A percentile compares a stretch with the other conserved stretches of the same genome.
Conservation (phyloP, 371 early-diverging fungal genomes). For the Mucor mucedo region DNA sequence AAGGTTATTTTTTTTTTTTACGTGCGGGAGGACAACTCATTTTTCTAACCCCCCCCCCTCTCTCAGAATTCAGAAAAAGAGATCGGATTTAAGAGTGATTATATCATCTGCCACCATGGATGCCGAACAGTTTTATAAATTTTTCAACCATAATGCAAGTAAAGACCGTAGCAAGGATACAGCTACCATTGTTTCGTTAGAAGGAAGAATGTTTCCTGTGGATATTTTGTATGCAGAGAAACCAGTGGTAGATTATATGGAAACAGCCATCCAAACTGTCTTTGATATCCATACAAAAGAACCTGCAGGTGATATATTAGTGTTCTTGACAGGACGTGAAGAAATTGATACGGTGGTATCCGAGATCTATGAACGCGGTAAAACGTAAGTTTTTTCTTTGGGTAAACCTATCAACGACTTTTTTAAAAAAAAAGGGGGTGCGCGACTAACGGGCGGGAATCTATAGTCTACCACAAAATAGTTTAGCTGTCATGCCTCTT, state of each 20-base stretch:
- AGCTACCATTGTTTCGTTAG: constrained; percentile 68
- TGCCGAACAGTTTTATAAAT: constrained; percentile 66
- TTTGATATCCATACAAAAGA: constrained; percentile 71
- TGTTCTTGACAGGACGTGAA: constrained; percentile 86
- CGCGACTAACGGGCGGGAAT: neutral
- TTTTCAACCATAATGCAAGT: constrained; percentile 58
- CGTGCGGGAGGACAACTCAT: neutral
- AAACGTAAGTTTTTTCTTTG: constrained; percentile 42
- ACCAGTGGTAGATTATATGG: constrained; percentile 68
- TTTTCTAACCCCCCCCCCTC: neutral
- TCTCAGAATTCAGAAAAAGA: constrained; percentile 62
- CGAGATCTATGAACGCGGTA: constrained; percentile 56
- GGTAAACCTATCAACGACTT: neutral
- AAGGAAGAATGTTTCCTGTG: constrained; percentile 76
- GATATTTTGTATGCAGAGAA: constrained; percentile 67
- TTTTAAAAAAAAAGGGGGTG: no score
- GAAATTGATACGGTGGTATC: constrained; percentile 77
- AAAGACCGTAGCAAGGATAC: constrained; percentile 53
- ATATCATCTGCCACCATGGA: constrained; percentile 86
- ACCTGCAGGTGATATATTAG: constrained; percentile 77
- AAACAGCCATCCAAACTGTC: constrained; percentile 63
- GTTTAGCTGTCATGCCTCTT: constrained; percentile 60
- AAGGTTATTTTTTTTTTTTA: no score
- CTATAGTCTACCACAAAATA: constrained; percentile 38
- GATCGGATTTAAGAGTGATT: constrained; percentile 68